phyloP scores from a whole-genome alignment of 495 filamentous ascomycete genomes.

The Aspergillus sclerotioniger region DNA sequence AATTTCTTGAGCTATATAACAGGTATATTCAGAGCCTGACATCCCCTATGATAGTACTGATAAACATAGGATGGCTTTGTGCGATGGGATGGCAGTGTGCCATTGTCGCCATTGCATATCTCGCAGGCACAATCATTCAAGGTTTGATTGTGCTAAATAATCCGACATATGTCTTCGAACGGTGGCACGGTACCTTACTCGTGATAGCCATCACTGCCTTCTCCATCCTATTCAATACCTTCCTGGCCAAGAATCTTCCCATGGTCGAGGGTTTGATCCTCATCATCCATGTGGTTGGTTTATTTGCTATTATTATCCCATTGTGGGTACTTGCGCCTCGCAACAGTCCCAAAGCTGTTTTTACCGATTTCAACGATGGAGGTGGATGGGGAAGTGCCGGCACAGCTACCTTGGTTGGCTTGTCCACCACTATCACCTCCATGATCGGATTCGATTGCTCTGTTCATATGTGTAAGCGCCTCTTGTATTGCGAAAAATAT shows the following conservation, averaged over 20 bases:
- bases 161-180: constrained; percentile 42
- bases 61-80: constrained; percentile 52
- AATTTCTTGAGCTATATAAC: constrained; percentile 61
- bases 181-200: constrained; percentile 62
- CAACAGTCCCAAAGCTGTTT: constrained; percentile 45
- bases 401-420: constrained; percentile 53
- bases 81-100: constrained; percentile 60
- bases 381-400: constrained; percentile 56
- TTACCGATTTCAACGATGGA: constrained; percentile 52
- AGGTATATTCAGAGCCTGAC: constrained; percentile 26
- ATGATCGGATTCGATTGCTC: constrained; percentile 57
- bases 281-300: constrained; percentile 58
- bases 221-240: constrained; percentile 55
- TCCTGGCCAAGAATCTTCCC: constrained; percentile 51
- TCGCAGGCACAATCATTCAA: constrained; percentile 59
- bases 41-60: constrained; percentile 1
- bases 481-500: constrained; percentile 6
- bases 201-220: constrained; percentile 51
- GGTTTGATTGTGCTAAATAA: constrained; percentile 55
- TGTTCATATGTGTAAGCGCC: constrained; percentile 49
- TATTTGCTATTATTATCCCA: constrained; percentile 61
- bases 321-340: constrained; percentile 53
- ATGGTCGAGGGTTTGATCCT: constrained; percentile 57
- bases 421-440: constrained; percentile 49
- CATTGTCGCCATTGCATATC: constrained; percentile 51